Base-by-base conservation (phyloP, 2,329 filamentous ascomycete species). In the Tothia fuscella region DNA sequence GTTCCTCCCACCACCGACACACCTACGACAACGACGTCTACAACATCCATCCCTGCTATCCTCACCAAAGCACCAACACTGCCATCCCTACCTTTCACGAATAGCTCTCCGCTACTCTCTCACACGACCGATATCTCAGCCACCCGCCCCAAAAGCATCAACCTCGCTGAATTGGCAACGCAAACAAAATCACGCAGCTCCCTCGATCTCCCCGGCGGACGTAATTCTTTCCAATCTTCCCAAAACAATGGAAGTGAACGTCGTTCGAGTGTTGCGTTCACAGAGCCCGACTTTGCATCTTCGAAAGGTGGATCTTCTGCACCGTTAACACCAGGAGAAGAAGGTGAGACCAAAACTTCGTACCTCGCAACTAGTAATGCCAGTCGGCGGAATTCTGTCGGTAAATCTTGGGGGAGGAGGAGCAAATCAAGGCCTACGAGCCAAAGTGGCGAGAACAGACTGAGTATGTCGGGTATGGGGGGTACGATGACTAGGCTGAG, bases 271-370 rank as follows among this genome's bases (percentile, higher is more conserved):
- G 53, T 51, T 42, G 40, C 48, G 3, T 45, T 44, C 6, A 54
- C 51, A 6, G 52, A 52, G 28, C 39, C 50, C 7, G 1, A 47
- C 44, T 4, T 32, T 10, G 56, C 5, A 46, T 53, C 5, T 56
- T 7, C 40, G 13, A 34, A 22, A 19, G 52, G 57, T 10, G 56
- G 53, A 14, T 52, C 54, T 16, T 57, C 57, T 3, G 52, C 51
- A 24, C 59, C 65, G 1, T 51, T 59, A 3, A 70, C 66, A 2
- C 66, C 67, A 2, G 44, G 50, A 4, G 66, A 67, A 19, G 66
- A 69, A 24, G 55, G 59, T 6, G 56, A 54, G 38, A 41, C 26
- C 46, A 6, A 50, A 51, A 14, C 59, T 60, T 39, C 41, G 59
- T 16, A 56, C 54, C 24, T 46, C 51, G 6, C 58, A 56, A n/a